Base-by-base conservation (phyloP, 495 filamentous ascomycete species). In the Ramalina peruviana region DNA sequence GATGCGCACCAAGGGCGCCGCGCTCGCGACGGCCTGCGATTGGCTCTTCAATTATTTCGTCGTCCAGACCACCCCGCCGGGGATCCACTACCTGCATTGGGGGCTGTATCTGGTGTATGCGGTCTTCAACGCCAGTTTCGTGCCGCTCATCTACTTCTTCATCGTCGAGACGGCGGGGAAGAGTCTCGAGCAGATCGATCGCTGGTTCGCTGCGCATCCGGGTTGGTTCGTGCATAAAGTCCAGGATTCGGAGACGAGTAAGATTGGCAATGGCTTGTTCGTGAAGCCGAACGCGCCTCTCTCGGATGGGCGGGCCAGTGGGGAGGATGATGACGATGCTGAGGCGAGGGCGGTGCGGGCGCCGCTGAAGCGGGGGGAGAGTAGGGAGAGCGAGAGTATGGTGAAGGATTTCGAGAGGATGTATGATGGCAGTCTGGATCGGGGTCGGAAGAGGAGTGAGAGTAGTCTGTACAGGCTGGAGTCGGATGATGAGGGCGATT, bases 91-190 rank as follows among this genome's bases (percentile, higher is more conserved):
- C 3, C 60, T 68, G 37, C 60, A 61, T 6, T 69, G 61, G 48
- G 52, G 50, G 15, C 63, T 66, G 37, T 69, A 69, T 38, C 63
- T 69, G 26, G 47, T 69, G 7, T 69, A 65, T 38, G 60, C 65
- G 1, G 54, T 67, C 1, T 51, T 70, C 58, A 66, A n/a, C 56
- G 56, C 11, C 16, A 51, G 60, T 19, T 83, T 82, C 58, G 59
- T 82, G 0, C 76, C 76, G 0, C 60, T 81, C 19, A 70, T 82
- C 19, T 83, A 80, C 54, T 74, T 79, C 56, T 69, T 82, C 43
- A 78, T 76, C 53, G 78, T 77, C 1, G 79, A 82, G 56, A 65
- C 59, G 3, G 56, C 61, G 1, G 54, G 57, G 1, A 55, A 57
- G 20, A 54, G 49, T 45, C 52, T 65, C 20, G 62, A 65, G 48